Evolutionary conservation across 2,329 filamentous ascomycete species (phyloP).

Genomic region (Neurospora sp.): DNA sequence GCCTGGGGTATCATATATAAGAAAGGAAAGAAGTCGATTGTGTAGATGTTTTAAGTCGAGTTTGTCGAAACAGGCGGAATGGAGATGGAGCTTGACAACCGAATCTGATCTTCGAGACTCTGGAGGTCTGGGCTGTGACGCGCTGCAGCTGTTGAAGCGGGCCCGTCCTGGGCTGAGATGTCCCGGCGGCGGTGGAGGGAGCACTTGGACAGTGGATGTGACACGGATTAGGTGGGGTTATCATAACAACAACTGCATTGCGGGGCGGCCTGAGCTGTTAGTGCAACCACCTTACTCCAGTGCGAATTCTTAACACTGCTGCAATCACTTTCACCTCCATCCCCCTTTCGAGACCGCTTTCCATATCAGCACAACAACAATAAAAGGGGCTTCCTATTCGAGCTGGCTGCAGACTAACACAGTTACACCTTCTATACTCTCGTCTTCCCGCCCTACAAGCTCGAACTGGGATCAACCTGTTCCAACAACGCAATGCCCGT

Average conservation of each 20-base stretch:
- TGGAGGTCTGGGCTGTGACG: background rate
- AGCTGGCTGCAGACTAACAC: background rate
- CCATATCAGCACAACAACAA: background rate
- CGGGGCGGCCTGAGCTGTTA: background rate
- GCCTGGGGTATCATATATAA: background rate
- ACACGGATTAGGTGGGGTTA: background rate
- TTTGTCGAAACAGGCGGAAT: background rate
- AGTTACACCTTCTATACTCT: background rate
- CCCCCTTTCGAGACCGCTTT: background rate
- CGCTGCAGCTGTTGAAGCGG: background rate
- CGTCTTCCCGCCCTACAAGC: background rate
- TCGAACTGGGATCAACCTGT: background rate
- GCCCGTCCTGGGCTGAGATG: background rate
- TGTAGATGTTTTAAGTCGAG: background rate
- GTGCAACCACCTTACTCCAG: background rate
- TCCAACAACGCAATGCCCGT: constrained; percentile 16
- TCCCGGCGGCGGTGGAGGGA: background rate
- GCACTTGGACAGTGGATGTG: background rate
- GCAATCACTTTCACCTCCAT: background rate
- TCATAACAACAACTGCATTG: background rate
- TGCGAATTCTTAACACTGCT: background rate
- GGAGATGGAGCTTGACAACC: background rate
- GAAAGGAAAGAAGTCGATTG: background rate
- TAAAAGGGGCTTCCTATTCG: background rate
- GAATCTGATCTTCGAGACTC: background rate